Evolutionary conservation across 352 stramenopile genomes (phyloP).

Genomic region (Thalassiosira mediterranea): DNA sequence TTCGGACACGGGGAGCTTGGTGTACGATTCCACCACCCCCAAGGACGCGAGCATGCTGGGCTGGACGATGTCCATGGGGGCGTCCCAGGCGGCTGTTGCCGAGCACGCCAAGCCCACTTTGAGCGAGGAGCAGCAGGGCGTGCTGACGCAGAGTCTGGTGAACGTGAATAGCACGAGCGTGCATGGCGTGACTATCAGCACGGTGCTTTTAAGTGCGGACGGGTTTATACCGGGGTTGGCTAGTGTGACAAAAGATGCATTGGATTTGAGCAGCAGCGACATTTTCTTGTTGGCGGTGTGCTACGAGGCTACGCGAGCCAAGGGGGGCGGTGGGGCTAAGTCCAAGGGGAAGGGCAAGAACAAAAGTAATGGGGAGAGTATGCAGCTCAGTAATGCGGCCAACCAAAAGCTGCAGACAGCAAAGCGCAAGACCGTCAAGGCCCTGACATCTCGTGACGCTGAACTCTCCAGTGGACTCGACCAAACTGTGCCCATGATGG

Average conservation of each 20-base stretch:
- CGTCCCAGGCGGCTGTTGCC: slow-evolving; percentile 78
- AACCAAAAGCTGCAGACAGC: slow-evolving; percentile 45
- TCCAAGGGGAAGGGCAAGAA: slow-evolving; percentile 35
- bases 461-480: slow-evolving; percentile 12
- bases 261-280: slow-evolving; percentile 80
- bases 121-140: slow-evolving; percentile 74
- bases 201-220: slow-evolving; percentile 72
- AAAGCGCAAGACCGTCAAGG: slow-evolving; percentile 48
- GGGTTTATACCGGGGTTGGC: slow-evolving; percentile 82
- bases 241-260: slow-evolving; percentile 78
- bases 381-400: slow-evolving; percentile 27
- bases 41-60: slow-evolving; percentile 75
- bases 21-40: slow-evolving; percentile 81
- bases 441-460: slow-evolving; percentile 17
- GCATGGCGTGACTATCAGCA: slow-evolving; percentile 80
- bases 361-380: slow-evolving; percentile 9
- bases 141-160: slow-evolving; percentile 78
- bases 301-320: slow-evolving; percentile 69
- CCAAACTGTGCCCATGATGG: slow-evolving; percentile 12
- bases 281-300: slow-evolving; percentile 77
- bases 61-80: slow-evolving; percentile 78
- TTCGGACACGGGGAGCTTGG: slow-evolving; percentile 84
- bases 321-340: slow-evolving; percentile 11
- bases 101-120: slow-evolving; percentile 76
- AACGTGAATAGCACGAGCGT: slow-evolving; percentile 76